Percentiles rank a stretch among this genome's conserved stretches.
These are phyloP conservation scores for Aspergillus fumigatiaffinis DNA, from an alignment of 2,329 filamentous ascomycete genomes.

Conservation along the genomic window DNA sequence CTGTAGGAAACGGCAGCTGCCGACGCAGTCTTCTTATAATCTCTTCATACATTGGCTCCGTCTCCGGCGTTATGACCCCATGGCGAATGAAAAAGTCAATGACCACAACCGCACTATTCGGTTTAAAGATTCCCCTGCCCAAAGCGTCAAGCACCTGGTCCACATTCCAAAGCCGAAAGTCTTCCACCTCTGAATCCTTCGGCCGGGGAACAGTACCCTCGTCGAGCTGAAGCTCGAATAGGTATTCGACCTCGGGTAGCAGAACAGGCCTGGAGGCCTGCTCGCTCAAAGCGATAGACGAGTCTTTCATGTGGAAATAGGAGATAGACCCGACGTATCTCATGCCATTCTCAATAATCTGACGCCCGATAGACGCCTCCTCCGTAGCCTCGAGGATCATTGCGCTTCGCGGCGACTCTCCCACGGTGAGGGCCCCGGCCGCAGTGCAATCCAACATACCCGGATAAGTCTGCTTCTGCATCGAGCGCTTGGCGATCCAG, in stretches of 20 bases:
- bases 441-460: conserved; percentile 27
- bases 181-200: conserved; percentile 27
- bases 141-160: conserved; percentile 25
- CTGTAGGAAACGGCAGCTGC: not conserved
- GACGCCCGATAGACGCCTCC: conserved; percentile 13
- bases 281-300: conserved; percentile 2
- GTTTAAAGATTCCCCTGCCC: conserved; percentile 24
- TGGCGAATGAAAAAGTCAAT: conserved; percentile 32
- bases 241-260: conserved; percentile 30
- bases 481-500: conserved; percentile 25
- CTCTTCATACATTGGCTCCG: conserved; percentile 26
- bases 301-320: conserved; percentile 8
- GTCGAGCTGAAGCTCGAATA: conserved; percentile 31
- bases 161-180: conserved; percentile 24
- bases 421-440: conserved; percentile 16
- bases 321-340: not conserved
- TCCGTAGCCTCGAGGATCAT: conserved; percentile 23
- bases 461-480: conserved; percentile 26
- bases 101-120: conserved; percentile 28
- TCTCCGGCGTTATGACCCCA: conserved; percentile 27
- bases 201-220: conserved; percentile 19
- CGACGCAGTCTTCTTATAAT: conserved; percentile 30
- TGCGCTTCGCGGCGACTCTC: conserved; percentile 19
- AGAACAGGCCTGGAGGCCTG: conserved; percentile 11
- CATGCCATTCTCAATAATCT: not conserved